A percentile compares a stretch with the other conserved stretches of the same genome.
phyloP scores from a whole-genome alignment of 139 green algal species.

The Eudorina sp. region DNA sequence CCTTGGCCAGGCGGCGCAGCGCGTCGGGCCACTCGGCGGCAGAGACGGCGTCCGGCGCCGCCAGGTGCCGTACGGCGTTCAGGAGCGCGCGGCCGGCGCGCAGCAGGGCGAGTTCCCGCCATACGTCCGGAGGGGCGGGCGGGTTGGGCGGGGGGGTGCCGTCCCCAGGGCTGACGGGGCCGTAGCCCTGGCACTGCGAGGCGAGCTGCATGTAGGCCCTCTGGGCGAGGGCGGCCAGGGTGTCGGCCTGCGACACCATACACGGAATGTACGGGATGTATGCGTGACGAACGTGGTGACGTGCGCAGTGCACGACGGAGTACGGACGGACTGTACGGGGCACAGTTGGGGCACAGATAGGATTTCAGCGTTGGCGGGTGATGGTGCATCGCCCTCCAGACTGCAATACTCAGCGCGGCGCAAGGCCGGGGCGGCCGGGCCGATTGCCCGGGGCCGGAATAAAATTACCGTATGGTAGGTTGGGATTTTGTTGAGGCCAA shows the following conservation, averaged over 20 bases:
- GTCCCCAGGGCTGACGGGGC: not conserved
- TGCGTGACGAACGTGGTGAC: too few relatives aligned
- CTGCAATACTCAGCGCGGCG: too few relatives aligned
- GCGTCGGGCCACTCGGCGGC: not conserved
- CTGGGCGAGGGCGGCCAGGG: not conserved
- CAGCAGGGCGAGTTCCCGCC: constrained; percentile 39
- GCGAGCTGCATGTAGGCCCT: not conserved
- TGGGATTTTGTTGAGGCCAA: too few relatives aligned
- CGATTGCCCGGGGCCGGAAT: too few relatives aligned
- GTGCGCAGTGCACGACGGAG: too few relatives aligned
- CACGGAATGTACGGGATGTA: too few relatives aligned
- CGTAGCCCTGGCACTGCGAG: constrained; percentile 19
- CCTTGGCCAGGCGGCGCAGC: not conserved
- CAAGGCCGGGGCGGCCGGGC: too few relatives aligned
- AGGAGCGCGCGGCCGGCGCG: constrained; percentile 4
- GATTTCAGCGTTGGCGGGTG: too few relatives aligned
- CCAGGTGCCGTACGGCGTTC: not conserved
- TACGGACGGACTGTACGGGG: too few relatives aligned
- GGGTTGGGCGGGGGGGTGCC: not conserved
- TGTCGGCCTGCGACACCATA: not conserved
- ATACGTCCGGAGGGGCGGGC: constrained; percentile 23
- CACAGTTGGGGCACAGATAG: too few relatives aligned
- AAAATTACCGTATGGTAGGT: too few relatives aligned
- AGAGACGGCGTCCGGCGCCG: not conserved
- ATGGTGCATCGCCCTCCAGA: too few relatives aligned